Conservation (phyloP, 1,139 yeast species). For the Pichia sp. region DNA sequence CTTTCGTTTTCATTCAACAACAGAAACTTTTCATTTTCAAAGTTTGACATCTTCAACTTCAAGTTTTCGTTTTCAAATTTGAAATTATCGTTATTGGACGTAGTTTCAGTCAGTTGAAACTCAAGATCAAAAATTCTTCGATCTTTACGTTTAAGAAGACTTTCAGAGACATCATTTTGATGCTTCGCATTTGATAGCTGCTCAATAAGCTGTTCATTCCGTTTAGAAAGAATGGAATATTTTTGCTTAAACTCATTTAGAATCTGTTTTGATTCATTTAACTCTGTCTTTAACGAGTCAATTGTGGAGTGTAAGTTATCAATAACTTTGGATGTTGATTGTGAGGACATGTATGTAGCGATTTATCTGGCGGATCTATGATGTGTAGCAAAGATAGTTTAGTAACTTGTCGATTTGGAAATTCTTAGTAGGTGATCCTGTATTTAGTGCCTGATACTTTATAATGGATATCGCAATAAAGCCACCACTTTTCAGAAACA, state of each 20-base stretch:
- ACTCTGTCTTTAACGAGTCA: slow-evolving; percentile 18
- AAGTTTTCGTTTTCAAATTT: slow-evolving; percentile 40
- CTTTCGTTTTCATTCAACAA: slow-evolving; percentile 49
- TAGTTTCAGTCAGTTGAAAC: slow-evolving; percentile 39
- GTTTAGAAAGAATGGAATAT: slow-evolving; percentile 35
- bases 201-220: slow-evolving; percentile 55
- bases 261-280: slow-evolving; percentile 42
- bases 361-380: too few relatives aligned
- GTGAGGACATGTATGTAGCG: neutral
- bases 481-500: too few relatives aligned
- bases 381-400: too few relatives aligned
- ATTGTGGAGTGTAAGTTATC: slow-evolving; percentile 23
- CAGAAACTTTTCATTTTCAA: slow-evolving; percentile 39
- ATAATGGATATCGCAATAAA: too few relatives aligned
- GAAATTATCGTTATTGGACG: slow-evolving; percentile 36
- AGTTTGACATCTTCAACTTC: slow-evolving; percentile 39
- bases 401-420: too few relatives aligned
- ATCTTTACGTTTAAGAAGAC: slow-evolving; percentile 55
- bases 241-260: slow-evolving; percentile 43
- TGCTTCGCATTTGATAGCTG: slow-evolving; percentile 63
- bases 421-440: too few relatives aligned
- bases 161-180: slow-evolving; percentile 60
- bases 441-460: too few relatives aligned
- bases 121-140: slow-evolving; percentile 57
- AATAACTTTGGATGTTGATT: slow-evolving; percentile 24